Evolutionary conservation across 768 basidiomycete genomes (phyloP), one percentile per base, ranked within the genome.

Genomic region (Sarcomyxa edulis): DNA sequence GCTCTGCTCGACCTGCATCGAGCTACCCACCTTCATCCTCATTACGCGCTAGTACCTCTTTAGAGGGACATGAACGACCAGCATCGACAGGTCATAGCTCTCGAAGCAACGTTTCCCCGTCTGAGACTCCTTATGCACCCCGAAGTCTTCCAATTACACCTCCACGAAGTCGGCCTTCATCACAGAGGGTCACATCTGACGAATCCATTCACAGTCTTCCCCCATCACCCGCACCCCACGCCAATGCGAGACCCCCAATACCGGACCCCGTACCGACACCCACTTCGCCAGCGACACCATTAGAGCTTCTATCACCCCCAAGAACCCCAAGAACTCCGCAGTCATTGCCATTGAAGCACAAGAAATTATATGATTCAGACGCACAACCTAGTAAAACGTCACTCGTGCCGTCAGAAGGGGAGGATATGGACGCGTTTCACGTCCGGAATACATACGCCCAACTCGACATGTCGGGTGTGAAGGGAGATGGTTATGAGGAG

Each of bases 401-500:
- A 5, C 66, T 84, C 12, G 74, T 73, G 1, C 84, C 81, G 1
- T 83, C 83, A 5, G 81, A 81, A 48, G 84, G 83, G 19, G 89
- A 92, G 57, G 89, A 92, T 49, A 54, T 77, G 40, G 89, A 92
- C 54, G 74, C 83, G 6, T 86, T 86, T 49, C 82, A 88, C 57
- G 84, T 94, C 6, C 76, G 90, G 27, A 82, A 72, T 43, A 90
- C 88, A 1, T 94, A 97, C 55, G 95, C 93, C 0, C 76, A 87
- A 46, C 71, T 98, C n/a, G 91, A 97, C 34, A 64, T 74, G 7
- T 74, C 74, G 29, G 95, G 95, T n/a, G 94, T 97, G 25, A 85
- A 79, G 53, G 93, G 94, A 3, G 95, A 98, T 54, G 95, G 95
- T 0, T 90, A 81, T 60, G 87, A 91, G 50, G 92, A 95, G 48